Evolutionary conservation across 2,329 filamentous ascomycete species (phyloP).

Genomic region (Myriosclerotinia duriaeana): DNA sequence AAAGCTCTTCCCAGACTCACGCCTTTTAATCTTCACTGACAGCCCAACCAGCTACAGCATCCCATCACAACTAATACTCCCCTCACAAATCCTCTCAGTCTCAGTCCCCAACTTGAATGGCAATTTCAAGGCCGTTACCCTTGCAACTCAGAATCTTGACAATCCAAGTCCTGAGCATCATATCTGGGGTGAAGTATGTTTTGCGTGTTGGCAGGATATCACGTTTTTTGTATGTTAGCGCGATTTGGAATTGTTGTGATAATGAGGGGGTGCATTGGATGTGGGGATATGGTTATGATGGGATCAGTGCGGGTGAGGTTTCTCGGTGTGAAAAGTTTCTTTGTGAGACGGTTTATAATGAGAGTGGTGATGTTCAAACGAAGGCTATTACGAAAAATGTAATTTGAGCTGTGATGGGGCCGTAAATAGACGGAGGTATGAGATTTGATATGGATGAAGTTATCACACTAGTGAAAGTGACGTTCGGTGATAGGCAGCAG

Average conservation of each 20-base stretch:
- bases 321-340: slow-evolving; percentile 6
- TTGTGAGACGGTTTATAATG: neutral
- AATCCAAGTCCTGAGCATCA: neutral
- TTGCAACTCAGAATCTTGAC: neutral
- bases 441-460: neutral
- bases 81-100: neutral
- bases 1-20: slow-evolving; percentile 4
- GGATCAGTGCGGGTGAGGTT: neutral
- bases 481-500: neutral
- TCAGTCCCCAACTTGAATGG: neutral
- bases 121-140: slow-evolving; percentile 2
- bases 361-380: slow-evolving; percentile 9
- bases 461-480: neutral
- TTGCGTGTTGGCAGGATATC: slow-evolving; percentile 4
- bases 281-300: neutral
- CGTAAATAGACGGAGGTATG: neutral
- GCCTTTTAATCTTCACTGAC: neutral
- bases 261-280: slow-evolving; percentile 19
- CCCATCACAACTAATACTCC: neutral
- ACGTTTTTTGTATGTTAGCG: slow-evolving; percentile 8
- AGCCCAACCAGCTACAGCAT: neutral
- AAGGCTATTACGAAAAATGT: slow-evolving; percentile 1
- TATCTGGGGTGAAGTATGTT: slow-evolving; percentile 8
- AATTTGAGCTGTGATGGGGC: neutral
- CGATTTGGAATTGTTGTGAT: slow-evolving; percentile 17